Base-by-base conservation (phyloP, 2,329 filamentous ascomycete species). In the Alternaria tenuissima region DNA sequence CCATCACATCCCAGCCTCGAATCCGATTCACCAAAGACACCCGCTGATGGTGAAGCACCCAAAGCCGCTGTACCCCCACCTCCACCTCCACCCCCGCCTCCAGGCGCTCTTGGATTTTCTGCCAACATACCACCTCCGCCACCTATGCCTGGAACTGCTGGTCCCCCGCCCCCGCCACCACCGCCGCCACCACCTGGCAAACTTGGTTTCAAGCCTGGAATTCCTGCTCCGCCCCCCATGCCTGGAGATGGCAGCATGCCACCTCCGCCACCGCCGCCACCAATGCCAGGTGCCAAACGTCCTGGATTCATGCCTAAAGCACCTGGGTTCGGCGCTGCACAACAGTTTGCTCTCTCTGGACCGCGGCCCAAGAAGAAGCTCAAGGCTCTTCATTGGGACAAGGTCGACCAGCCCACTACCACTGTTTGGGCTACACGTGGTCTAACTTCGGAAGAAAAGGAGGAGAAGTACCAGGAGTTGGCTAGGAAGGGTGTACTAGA, bases 321-420 rank as follows among this genome's bases (percentile, higher is more conserved):
- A 26, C 62, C 66, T 66, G 83, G 85, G 32, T 83, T 83, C 58
- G 80, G 82, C 20, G 76, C 85, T 5, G 75, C 85, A 14, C 81
- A 88, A 22, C 86, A 87, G 7, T 84, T 92, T 68, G 88, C 90
- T 43, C 81, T 96, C 71, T 90, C 92, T 36, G 91, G 93, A 62
- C 92, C 93, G 53, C 86, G 94, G 70, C 93, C 95, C 22, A 98
- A 97, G 87, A 98, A 97, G 88, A 99, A 98, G 85, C 92, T 99
- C 79, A 99, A 99, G 88, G 94, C 94, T 60, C 86, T 99, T 69
- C 95, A 99, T 82, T 98, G 95, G 94, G 95, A 99, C 81, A 98
- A 98, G 84, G 93, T 99, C 55, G 95, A 99, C 79, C 87, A 91
- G 54, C 92, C 93, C 22, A 89, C 95, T 76, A 91, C 93, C 52